Evolutionary conservation across 75 land plant species (phyloP).

Genomic region (Isoetes taiwanensis): DNA sequence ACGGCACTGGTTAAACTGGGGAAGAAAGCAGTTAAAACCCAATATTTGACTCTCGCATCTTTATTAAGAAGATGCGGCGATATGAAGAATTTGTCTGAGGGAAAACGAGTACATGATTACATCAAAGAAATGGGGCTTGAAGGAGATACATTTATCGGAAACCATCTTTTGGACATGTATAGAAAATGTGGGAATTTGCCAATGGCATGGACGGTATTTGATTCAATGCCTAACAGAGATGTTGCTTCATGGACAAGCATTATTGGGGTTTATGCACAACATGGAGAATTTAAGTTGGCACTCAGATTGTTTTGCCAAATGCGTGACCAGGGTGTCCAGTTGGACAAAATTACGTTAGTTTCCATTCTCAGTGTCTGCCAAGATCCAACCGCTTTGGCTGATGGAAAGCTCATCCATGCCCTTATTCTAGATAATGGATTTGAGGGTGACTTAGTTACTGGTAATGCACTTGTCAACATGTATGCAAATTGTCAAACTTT

Average conservation of each 20-base stretch:
- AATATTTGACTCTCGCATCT: too few relatives aligned
- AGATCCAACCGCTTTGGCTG: neutral
- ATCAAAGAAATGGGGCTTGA: conserved; percentile 10
- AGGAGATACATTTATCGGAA: conserved; percentile 16
- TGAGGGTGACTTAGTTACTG: conserved; percentile 25
- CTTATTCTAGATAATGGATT: conserved; percentile 9
- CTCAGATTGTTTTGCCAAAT: conserved; percentile 17
- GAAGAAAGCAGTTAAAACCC: too few relatives aligned
- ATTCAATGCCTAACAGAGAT: neutral
- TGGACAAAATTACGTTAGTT: conserved; percentile 25
- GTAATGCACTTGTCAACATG: conserved; percentile 34
- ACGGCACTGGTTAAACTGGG: too few relatives aligned
- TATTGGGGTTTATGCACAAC: conserved; percentile 18
- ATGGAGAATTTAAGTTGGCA: conserved; percentile 9
- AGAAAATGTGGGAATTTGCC: conserved; percentile 21
- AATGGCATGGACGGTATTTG: conserved; percentile 19
- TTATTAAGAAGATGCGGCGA: conserved; percentile 19
- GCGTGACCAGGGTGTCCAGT: conserved; percentile 10
- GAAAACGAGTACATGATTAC: conserved; percentile 23
- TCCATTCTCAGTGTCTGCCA: conserved; percentile 23
- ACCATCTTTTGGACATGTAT: conserved; percentile 29
- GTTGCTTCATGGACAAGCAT: conserved; percentile 30
- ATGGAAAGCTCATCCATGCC: conserved; percentile 27
- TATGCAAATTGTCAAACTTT: conserved; percentile 35
- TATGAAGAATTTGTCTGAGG: conserved; percentile 12